phyloP scores from a whole-genome alignment of 2,329 filamentous ascomycete genomes.

The Teratosphaeria nubilosa region DNA sequence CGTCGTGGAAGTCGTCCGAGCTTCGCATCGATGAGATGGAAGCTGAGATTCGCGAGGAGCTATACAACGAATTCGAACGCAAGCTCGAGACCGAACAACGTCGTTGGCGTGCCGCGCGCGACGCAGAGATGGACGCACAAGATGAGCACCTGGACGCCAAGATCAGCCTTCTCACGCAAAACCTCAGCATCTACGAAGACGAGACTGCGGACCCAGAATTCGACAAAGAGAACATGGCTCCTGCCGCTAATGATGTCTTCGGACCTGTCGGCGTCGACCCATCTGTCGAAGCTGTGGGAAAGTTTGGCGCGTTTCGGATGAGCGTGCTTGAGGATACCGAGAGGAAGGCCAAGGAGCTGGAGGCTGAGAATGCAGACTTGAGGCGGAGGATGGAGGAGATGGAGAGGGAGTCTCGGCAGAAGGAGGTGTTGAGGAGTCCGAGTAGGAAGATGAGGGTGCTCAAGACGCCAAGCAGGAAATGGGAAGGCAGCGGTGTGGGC shows the following conservation, averaged over 20 bases:
- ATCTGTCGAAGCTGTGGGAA: background rate
- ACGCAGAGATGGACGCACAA: slow-evolving; percentile 63
- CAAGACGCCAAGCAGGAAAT: slow-evolving; percentile 35
- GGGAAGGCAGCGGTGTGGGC: slow-evolving; percentile 29
- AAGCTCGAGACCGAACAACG: slow-evolving; percentile 63
- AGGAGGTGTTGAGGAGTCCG: slow-evolving; percentile 29
- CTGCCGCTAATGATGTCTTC: background rate
- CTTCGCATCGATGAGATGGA: slow-evolving; percentile 64
- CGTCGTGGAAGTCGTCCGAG: slow-evolving; percentile 57
- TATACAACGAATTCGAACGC: slow-evolving; percentile 74
- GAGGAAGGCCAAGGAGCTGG: slow-evolving; percentile 19
- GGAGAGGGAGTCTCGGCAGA: slow-evolving; percentile 28
- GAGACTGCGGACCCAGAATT: slow-evolving; percentile 14
- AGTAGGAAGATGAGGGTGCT: slow-evolving; percentile 41
- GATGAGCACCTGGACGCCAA: slow-evolving; percentile 86
- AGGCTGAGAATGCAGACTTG: slow-evolving; percentile 37
- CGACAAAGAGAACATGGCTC: slow-evolving; percentile 16
- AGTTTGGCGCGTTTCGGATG: slow-evolving; percentile 1
- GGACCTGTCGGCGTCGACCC: background rate
- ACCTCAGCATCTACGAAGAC: slow-evolving; percentile 38
- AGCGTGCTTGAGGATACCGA: slow-evolving; percentile 7
- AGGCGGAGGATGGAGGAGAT: slow-evolving; percentile 29
- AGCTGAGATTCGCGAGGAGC: slow-evolving; percentile 78
- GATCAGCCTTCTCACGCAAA: slow-evolving; percentile 59
- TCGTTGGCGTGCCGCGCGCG: slow-evolving; percentile 70